These are phyloP conservation scores for Colletotrichum tropicale DNA, from an alignment of 2,329 filamentous ascomycete species.

Conservation along the genomic window DNA sequence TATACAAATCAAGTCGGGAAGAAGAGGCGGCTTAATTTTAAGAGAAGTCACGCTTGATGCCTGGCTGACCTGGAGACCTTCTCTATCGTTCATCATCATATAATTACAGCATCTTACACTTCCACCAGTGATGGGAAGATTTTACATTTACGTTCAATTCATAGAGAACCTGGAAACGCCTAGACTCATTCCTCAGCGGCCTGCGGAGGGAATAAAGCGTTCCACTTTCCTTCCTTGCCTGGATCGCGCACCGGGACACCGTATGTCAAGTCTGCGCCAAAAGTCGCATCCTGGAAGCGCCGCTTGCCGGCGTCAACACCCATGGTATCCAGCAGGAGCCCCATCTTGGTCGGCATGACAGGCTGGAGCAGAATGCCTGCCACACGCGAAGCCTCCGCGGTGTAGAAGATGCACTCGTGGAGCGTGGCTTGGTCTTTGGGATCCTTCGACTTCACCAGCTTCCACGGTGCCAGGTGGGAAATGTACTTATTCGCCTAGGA, in stretches of 20 bases:
- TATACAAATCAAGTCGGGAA: neutral
- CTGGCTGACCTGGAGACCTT: neutral
- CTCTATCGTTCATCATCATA: neutral
- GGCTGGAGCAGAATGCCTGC: constrained; percentile 86
- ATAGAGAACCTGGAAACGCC: neutral
- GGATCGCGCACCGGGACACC: constrained; percentile 43
- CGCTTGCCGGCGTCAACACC: constrained; percentile 70
- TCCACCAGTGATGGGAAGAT: neutral
- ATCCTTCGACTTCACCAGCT: constrained; percentile 44
- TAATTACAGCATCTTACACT: neutral
- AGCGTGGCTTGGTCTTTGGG: constrained; percentile 43
- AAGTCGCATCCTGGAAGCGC: constrained; percentile 63
- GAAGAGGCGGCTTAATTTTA: neutral
- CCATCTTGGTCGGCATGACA: constrained; percentile 83
- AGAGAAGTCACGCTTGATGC: neutral
- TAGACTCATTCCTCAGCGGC: neutral
- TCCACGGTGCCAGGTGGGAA: constrained; percentile 72
- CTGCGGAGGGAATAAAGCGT: constrained; percentile 8
- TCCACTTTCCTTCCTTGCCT: neutral
- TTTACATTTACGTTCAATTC: neutral
- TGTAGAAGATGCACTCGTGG: constrained; percentile 69
- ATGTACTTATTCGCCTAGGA: constrained; percentile 53
- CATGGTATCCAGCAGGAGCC: constrained; percentile 75
- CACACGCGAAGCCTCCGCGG: constrained; percentile 79
- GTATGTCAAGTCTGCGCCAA: constrained; percentile 73